Percentiles rank a stretch among this genome's conserved stretches.
phyloP scores from a whole-genome alignment of 805 yeast species.

The Metschnikowia anglica region DNA sequence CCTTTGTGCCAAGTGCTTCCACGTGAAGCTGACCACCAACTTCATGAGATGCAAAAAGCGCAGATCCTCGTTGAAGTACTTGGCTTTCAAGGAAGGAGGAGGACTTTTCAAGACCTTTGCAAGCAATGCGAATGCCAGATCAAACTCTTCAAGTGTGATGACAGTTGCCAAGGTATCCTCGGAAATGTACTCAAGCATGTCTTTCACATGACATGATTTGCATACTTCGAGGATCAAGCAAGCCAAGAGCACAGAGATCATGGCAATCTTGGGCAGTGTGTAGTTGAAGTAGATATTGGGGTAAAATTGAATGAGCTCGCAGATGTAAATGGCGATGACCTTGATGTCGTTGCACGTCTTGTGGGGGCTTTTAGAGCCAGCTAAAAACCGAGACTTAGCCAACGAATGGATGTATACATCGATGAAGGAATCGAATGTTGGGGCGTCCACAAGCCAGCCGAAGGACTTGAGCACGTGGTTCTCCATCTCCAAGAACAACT shows the following conservation, averaged over 20 bases:
- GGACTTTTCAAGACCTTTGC: constrained; percentile 43
- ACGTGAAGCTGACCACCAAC: constrained; percentile 33
- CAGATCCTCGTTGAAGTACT: constrained; percentile 41
- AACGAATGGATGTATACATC: constrained; percentile 51
- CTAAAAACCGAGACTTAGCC: constrained; percentile 24
- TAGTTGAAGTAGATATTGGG: constrained; percentile 56
- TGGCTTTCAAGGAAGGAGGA: constrained; percentile 47
- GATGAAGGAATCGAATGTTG: constrained; percentile 63
- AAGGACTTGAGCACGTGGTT: constrained; percentile 60
- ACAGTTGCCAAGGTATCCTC: constrained; percentile 11
- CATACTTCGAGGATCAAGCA: constrained; percentile 39
- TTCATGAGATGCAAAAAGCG: constrained; percentile 40
- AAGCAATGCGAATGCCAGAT: constrained; percentile 23
- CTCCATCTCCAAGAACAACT: constrained; percentile 66
- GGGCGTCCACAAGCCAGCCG: constrained; percentile 61
- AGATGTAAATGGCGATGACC: constrained; percentile 56
- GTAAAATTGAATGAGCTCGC: constrained; percentile 67
- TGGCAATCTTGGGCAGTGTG: constrained; percentile 49
- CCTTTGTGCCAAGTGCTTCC: constrained; percentile 24
- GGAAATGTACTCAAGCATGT: constrained; percentile 21
- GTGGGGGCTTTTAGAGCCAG: constrained; percentile 31
- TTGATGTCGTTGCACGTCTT: constrained; percentile 45
- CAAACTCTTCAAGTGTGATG: constrained; percentile 13
- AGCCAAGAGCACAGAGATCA: constrained; percentile 44
- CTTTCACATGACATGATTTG: constrained; percentile 12